phyloP scores from a whole-genome alignment of 352 stramenopile species.

The Phytopythium chamaehyphon region DNA sequence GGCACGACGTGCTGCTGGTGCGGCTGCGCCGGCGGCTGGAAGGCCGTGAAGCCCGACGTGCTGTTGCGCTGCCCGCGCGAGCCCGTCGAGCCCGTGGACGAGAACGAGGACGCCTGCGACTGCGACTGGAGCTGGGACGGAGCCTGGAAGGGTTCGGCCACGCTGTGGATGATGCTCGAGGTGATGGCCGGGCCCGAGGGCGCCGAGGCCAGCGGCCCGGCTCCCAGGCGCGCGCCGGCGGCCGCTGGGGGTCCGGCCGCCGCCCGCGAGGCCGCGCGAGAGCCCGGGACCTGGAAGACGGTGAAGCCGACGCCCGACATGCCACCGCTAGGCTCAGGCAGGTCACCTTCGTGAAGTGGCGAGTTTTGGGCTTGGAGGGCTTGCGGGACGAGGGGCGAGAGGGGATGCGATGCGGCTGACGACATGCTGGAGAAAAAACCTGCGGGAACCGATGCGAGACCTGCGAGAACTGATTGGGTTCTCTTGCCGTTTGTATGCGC shows the following conservation, averaged over 20 bases:
- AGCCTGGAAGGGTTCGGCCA: constrained; percentile 17
- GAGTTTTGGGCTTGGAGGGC: too few species aligned
- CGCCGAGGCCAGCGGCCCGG: constrained; percentile 9
- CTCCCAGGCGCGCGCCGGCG: constrained; percentile 7
- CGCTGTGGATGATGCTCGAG: constrained; percentile 7
- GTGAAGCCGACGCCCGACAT: constrained; percentile 43
- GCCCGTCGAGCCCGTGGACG: constrained; percentile 10
- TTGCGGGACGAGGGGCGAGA: too few species aligned
- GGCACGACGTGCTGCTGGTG: constrained; percentile 3
- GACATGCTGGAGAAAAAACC: too few species aligned
- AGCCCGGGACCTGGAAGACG: constrained; percentile 62
- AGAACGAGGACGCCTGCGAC: constrained; percentile 4
- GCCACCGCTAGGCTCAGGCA: too few species aligned
- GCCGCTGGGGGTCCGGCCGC: constrained; percentile 2
- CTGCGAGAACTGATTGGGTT: too few species aligned
- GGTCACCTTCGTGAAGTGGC: too few species aligned
- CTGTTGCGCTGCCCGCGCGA: constrained; percentile 31
- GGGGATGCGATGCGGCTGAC: too few species aligned
- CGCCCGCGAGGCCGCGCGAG: constrained; percentile 23
- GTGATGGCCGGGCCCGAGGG: constrained; percentile 3
- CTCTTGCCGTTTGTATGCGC: too few species aligned
- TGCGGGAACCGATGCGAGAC: too few species aligned
- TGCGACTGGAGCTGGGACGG: neutral
- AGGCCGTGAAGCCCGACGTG: constrained; percentile 28
- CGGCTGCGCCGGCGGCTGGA: constrained; percentile 19